phyloP scores from a whole-genome alignment of 805 yeast species.

The Cyberlindnera mrakii region DNA sequence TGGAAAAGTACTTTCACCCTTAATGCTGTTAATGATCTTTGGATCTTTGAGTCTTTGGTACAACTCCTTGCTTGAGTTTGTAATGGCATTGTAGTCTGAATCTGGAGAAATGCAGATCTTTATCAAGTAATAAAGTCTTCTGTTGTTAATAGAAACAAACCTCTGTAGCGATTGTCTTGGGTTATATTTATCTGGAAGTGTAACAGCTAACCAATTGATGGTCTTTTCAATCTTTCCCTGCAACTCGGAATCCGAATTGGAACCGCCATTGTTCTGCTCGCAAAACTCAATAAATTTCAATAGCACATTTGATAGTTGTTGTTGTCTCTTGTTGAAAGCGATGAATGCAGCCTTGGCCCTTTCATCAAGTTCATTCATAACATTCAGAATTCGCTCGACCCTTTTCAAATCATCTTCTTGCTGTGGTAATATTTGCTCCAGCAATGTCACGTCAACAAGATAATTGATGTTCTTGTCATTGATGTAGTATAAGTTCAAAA shows the following conservation, averaged over 20 bases:
- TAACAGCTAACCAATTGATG: constrained; percentile 52
- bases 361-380: constrained; percentile 44
- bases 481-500: constrained; percentile 64
- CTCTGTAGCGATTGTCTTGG: constrained; percentile 45
- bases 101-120: constrained; percentile 48
- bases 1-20: constrained; percentile 29
- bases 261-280: constrained; percentile 36
- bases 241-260: constrained; percentile 20
- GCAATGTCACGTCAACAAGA: constrained; percentile 53
- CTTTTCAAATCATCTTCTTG: constrained; percentile 40
- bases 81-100: constrained; percentile 53
- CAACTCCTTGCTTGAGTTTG: constrained; percentile 59
- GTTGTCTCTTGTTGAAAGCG: constrained; percentile 68
- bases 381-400: constrained; percentile 45
- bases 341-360: constrained; percentile 58
- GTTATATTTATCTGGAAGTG: constrained; percentile 48
- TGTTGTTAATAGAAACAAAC: constrained; percentile 50
- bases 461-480: constrained; percentile 64
- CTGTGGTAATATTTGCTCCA: constrained; percentile 57
- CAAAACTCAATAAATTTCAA: constrained; percentile 41
- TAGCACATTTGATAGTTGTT: constrained; percentile 48
- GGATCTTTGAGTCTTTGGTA: constrained; percentile 47
- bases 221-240: constrained; percentile 43
- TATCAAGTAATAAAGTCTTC: constrained; percentile 52
- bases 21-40: constrained; percentile 36